Conservation (phyloP, 306 rosid species). For the Quercus wislizeni region DNA sequence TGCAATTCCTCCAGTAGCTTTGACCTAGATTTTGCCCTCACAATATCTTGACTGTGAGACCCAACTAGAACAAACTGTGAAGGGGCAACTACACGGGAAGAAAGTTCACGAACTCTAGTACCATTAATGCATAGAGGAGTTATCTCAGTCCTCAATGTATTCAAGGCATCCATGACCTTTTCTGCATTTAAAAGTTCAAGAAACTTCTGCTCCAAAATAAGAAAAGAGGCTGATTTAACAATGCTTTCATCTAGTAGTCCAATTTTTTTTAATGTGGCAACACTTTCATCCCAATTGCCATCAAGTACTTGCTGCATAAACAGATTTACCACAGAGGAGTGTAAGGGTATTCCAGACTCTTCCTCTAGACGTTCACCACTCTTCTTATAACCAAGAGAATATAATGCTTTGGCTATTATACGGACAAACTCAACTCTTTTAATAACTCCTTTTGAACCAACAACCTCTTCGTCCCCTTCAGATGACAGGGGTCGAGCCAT, state of each 20-base stretch:
- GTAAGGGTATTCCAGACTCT: constrained; percentile 88
- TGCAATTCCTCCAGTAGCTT: constrained; percentile 83
- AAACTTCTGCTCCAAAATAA: constrained; percentile 87
- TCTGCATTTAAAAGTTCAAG: constrained; percentile 72
- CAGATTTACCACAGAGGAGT: constrained; percentile 59
- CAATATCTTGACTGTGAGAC: constrained; percentile 34
- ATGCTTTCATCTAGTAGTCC: constrained; percentile 59
- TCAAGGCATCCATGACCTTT: constrained; percentile 76
- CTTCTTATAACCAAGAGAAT: constrained; percentile 84
- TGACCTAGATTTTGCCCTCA: constrained; percentile 55
- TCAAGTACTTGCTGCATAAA: constrained; percentile 80
- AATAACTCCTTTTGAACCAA: constrained; percentile 89
- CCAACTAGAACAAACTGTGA: constrained; percentile 28
- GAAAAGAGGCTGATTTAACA: constrained; percentile 65
- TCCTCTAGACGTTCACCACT: constrained; percentile 86
- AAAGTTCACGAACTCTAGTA: constrained; percentile 74
- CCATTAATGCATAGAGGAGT: constrained; percentile 59
- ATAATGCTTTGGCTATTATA: constrained; percentile 85
- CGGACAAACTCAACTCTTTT: constrained; percentile 89
- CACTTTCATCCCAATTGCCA: constrained; percentile 85
- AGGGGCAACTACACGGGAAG: constrained; percentile 68
- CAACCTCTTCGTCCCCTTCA: constrained; percentile 78
- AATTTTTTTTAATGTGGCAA: constrained; percentile 63
- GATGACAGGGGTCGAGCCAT: constrained; percentile 94
- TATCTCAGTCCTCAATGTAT: constrained; percentile 81